phyloP scores from a whole-genome alignment of 257 asterid genomes.

The Plantago elongata region DNA sequence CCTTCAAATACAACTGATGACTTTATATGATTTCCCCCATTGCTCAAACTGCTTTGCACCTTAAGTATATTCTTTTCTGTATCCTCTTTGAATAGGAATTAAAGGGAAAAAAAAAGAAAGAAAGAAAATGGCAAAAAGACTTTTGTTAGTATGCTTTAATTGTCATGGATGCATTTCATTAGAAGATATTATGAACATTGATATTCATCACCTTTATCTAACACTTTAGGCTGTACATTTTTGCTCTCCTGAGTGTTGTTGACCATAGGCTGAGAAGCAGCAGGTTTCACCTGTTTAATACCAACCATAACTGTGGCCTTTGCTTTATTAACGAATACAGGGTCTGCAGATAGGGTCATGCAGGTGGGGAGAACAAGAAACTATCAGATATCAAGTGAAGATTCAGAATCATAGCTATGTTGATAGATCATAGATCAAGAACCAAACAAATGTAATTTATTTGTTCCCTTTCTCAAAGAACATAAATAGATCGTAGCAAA shows the following conservation, averaged over 20 bases:
- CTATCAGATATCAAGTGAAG: conserved; percentile 14
- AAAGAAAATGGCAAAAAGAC: conserved; percentile 15
- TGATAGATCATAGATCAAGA: conserved; percentile 12
- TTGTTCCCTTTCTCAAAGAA: conserved; percentile 1
- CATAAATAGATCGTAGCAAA: neutral
- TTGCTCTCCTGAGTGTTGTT: conserved; percentile 25
- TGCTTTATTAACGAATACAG: conserved; percentile 35
- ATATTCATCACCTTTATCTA: conserved; percentile 33
- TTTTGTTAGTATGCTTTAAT: conserved; percentile 20
- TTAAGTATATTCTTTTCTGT: conserved; percentile 41
- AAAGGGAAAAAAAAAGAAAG: neutral
- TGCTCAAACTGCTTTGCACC: conserved; percentile 34
- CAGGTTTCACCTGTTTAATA: conserved; percentile 42
- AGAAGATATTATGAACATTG: conserved; percentile 17
- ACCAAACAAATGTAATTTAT: conserved; percentile 14
- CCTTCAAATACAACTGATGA: conserved; percentile 59
- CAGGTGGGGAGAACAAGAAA: conserved; percentile 3
- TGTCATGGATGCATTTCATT: conserved; percentile 17
- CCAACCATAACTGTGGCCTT: conserved; percentile 28
- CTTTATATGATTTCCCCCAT: conserved; percentile 30
- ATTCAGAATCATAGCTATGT: conserved; percentile 18
- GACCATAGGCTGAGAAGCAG: conserved; percentile 33
- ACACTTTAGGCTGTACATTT: conserved; percentile 31
- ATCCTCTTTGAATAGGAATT: conserved; percentile 11
- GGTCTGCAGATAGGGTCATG: conserved; percentile 38